Evolutionary conservation across 768 basidiomycete species (phyloP), one percentile per base, ranked within the genome.

Genomic region (Boletus subcaerulescens): DNA sequence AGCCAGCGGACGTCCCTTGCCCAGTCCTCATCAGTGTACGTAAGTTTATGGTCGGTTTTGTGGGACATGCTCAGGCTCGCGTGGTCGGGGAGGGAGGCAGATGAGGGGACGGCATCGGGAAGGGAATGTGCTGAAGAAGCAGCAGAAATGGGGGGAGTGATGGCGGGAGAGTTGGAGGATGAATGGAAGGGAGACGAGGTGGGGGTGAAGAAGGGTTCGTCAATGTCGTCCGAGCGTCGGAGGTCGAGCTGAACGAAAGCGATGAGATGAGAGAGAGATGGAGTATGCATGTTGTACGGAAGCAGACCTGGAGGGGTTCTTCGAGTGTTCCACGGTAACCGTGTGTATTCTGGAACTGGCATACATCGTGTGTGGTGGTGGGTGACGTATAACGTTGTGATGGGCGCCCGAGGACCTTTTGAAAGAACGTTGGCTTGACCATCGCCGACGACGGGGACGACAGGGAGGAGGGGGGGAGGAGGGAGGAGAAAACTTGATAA

Each of bases 1-100:
- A 89, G 80, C 83, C 83, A 87, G 33, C 83, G 77, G 17, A 86
- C 80, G 47, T 89, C 86, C 57, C 78, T 80, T 13, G 83, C 79
- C 87, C 85, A 89, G 59, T 86, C 81, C 49, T 83, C 77, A 61
- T 82, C 79, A 4, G 77, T 78, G 64, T 77, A 76, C 17, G 73
- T 71, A 50, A 66, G 58, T 36, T 72, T 68, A 53, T 66, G 60
- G 45, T 68, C 20, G 48, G 54, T 36, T 57, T 63, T 22, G 31
- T 46, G 54, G 1, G 56, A 60, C 65, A 67, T 71, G 53, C 38
- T 58, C 18, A 61, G 55, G 14, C 31, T 31, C n/a, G 48, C 10
- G 51, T 65, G 59, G 22, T 73, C 72, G 22, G 74, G 69, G 26
- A 65, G 62, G 5, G 72, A 65, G 31, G 46, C 48, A 5, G 68